phyloP scores from a whole-genome alignment of 2,329 filamentous ascomycete genomes.

The Rutstroemia sp. region DNA sequence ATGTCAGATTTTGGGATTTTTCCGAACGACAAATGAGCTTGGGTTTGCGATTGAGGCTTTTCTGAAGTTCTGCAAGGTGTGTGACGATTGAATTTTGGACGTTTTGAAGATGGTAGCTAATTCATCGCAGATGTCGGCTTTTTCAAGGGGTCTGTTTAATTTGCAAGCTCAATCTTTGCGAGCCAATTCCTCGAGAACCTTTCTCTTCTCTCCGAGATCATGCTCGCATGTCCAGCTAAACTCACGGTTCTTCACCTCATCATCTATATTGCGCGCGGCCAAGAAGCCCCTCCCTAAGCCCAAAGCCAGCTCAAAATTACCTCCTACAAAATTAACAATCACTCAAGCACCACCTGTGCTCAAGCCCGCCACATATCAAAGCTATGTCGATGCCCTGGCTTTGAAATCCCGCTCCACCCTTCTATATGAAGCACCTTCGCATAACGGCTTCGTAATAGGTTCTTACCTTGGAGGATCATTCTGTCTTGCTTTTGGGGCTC shows the following conservation, averaged over 20 bases:
- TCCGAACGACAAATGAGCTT: slow-evolving; percentile 1
- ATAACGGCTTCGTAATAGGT: slow-evolving; percentile 53
- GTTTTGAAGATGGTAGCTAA: slow-evolving; percentile 11
- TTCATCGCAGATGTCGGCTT: slow-evolving; percentile 29
- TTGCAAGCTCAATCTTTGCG: slow-evolving; percentile 15
- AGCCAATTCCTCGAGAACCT: slow-evolving; percentile 8
- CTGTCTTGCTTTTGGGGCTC: slow-evolving; percentile 43
- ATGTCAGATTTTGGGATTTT: slow-evolving; percentile 10
- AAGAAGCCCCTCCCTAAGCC: slow-evolving; percentile 6
- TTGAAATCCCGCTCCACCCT: slow-evolving; percentile 47
- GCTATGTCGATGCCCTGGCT: slow-evolving; percentile 47
- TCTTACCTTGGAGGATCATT: slow-evolving; percentile 49
- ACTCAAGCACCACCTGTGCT: neutral
- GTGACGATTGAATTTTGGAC: neutral
- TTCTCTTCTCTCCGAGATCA: slow-evolving; percentile 10
- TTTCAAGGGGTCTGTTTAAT: slow-evolving; percentile 30
- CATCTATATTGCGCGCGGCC: slow-evolving; percentile 16
- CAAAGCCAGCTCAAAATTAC: neutral
- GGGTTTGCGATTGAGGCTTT: neutral
- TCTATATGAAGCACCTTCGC: slow-evolving; percentile 58
- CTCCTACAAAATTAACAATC: neutral
- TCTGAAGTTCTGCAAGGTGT: slow-evolving; percentile 10
- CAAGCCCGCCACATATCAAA: slow-evolving; percentile 29
- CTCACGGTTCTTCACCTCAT: slow-evolving; percentile 18
- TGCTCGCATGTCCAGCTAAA: slow-evolving; percentile 6